These are phyloP conservation scores for Aspergillus sp. DNA, from an alignment of 2,329 filamentous ascomycete genomes.

Conservation along the genomic window DNA sequence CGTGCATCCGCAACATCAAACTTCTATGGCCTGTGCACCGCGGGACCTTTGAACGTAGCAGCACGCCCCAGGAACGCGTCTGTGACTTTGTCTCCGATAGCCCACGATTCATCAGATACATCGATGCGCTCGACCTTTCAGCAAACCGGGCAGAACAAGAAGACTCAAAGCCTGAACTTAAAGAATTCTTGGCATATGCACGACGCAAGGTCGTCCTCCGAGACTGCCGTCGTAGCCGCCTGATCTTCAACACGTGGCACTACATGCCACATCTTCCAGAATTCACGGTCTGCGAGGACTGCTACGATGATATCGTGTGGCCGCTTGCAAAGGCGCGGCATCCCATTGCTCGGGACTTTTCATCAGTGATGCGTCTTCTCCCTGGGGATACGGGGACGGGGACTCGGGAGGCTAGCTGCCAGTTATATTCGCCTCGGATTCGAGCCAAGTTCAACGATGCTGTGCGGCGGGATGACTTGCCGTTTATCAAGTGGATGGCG, in stretches of 20 bases:
- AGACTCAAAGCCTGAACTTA: constrained; percentile 51
- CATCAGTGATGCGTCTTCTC: constrained; percentile 58
- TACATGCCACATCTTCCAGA: constrained; percentile 72
- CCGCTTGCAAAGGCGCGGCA: constrained; percentile 59
- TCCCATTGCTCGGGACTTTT: constrained; percentile 65
- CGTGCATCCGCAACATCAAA: constrained; percentile 71
- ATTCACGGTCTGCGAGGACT: constrained; percentile 83
- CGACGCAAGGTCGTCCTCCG: constrained; percentile 57
- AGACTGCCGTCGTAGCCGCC: constrained; percentile 67
- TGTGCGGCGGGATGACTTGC: constrained; percentile 65
- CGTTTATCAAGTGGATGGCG: constrained; percentile 63
- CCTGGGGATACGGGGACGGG: constrained; percentile 47
- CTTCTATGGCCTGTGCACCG: constrained; percentile 70
- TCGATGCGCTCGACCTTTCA: constrained; percentile 57
- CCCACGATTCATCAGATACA: constrained; percentile 56
- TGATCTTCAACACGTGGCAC: constrained; percentile 71
- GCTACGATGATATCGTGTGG: constrained; percentile 76
- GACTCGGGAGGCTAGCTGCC: constrained; percentile 58
- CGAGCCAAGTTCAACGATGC: constrained; percentile 68
- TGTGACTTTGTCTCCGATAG: constrained; percentile 70
- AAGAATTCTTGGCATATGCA: constrained; percentile 64
- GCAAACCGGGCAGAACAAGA: constrained; percentile 43
- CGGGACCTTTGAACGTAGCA: constrained; percentile 59
- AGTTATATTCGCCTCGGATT: constrained; percentile 81
- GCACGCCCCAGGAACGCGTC: constrained; percentile 51